Conservation (phyloP, 371 early-diverging fungal species). For the Coemansia sp. region DNA sequence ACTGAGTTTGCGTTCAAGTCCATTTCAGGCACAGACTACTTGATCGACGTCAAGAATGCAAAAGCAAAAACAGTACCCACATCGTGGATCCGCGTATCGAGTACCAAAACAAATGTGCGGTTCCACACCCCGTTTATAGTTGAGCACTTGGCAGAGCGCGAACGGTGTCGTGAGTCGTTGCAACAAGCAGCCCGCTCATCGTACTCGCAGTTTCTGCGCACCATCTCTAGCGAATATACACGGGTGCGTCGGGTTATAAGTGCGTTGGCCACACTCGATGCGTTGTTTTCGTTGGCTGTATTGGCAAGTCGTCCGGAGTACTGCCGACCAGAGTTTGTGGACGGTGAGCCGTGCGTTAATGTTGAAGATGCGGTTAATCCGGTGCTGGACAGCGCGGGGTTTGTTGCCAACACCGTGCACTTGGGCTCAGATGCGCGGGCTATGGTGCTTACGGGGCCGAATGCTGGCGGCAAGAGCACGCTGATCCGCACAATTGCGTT, state of each 20-base stretch:
- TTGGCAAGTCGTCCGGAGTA: constrained; percentile 69
- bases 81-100: constrained; percentile 76
- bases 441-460: constrained; percentile 75
- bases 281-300: constrained; percentile 67
- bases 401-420: constrained; percentile 70
- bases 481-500: constrained; percentile 76
- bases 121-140: constrained; percentile 76
- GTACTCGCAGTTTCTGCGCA: constrained; percentile 56
- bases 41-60: constrained; percentile 65
- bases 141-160: constrained; percentile 64
- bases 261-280: constrained; percentile 69
- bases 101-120: constrained; percentile 76
- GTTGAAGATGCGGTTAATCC: constrained; percentile 65
- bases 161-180: constrained; percentile 72
- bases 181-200: constrained; percentile 59
- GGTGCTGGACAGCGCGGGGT: constrained; percentile 57
- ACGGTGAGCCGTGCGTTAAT: constrained; percentile 46
- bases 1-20: constrained; percentile 55
- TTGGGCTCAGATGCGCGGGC: constrained; percentile 52
- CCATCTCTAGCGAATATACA: constrained; percentile 60
- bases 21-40: constrained; percentile 50
- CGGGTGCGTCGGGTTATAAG: constrained; percentile 62
- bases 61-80: constrained; percentile 60
- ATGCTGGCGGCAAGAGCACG: constrained; percentile 87
- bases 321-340: constrained; percentile 62